Evolutionary conservation across 2,329 filamentous ascomycete genomes (phyloP).

Genomic region (Tolypocladium amazonense): DNA sequence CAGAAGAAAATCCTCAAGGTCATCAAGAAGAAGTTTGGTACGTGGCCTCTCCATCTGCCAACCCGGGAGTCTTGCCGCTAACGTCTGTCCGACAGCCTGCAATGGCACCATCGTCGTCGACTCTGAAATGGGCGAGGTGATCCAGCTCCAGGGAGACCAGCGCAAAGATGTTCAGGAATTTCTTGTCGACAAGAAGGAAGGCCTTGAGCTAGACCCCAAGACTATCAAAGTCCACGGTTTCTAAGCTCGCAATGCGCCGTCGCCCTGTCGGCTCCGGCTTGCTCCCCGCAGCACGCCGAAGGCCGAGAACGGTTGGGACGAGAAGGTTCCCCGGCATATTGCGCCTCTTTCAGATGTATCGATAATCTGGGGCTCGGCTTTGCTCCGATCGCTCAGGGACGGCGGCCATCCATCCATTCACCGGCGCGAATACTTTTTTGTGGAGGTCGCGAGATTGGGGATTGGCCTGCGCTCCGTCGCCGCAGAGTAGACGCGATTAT

Average conservation of each 20-base stretch:
- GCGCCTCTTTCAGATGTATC: constrained; percentile 12
- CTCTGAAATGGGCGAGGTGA: constrained; percentile 96
- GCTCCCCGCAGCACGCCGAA: constrained; percentile 19
- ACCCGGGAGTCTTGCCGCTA: not conserved
- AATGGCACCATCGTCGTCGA: constrained; percentile 99
- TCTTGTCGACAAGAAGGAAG: constrained; percentile 90
- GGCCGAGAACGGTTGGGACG: constrained; percentile 19
- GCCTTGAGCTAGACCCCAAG: constrained; percentile 87
- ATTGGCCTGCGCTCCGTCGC: constrained; percentile 2
- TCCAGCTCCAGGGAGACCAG: constrained; percentile 98
- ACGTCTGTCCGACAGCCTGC: constrained; percentile 54
- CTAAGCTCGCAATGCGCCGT: constrained; percentile 30
- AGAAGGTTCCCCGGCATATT: constrained; percentile 13
- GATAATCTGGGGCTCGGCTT: constrained; percentile 19
- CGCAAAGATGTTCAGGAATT: constrained; percentile 98
- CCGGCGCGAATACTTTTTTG: constrained; percentile 16
- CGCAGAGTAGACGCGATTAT: constrained; percentile 1
- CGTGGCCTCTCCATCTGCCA: constrained; percentile 15
- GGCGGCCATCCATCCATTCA: constrained; percentile 18
- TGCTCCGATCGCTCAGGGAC: constrained; percentile 14
- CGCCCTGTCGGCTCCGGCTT: constrained; percentile 21
- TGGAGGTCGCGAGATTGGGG: constrained; percentile 2
- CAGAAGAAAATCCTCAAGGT: constrained; percentile 99
- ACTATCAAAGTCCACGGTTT: constrained; percentile 78
- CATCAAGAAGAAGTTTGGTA: constrained; percentile 99